A percentile compares a stretch with the other conserved stretches of the same genome.
Conservation (phyloP, 2,329 filamentous ascomycete species). For the Tolypocladium cylindrosporum region DNA sequence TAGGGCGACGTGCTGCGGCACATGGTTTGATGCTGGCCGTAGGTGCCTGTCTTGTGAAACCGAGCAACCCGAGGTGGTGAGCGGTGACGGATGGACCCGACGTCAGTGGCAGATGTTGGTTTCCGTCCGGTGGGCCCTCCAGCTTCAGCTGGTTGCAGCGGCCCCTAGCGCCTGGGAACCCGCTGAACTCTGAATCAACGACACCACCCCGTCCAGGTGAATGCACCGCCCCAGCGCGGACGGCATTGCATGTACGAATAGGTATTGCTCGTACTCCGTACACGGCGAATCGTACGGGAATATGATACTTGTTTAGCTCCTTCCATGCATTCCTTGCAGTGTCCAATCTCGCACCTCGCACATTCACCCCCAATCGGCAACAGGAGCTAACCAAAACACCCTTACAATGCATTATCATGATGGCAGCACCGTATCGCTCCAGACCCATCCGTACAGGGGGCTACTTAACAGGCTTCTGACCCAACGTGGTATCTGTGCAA, state of each 20-base stretch:
- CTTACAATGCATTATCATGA: background rate
- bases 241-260: no score
- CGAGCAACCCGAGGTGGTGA: background rate
- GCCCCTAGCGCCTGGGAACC: background rate
- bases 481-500: background rate
- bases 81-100: background rate
- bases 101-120: background rate
- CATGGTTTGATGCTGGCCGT: background rate
- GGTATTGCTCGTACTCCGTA: no score
- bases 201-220: background rate
- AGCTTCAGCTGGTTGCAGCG: background rate
- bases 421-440: background rate
- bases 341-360: no score
- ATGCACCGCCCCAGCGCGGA: background rate
- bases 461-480: background rate
- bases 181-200: background rate
- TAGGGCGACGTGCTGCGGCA: background rate
- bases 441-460: background rate
- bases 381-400: no score
- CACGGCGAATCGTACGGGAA: no score
- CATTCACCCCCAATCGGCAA: no score
- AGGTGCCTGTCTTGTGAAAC: background rate
- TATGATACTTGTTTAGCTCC: no score
- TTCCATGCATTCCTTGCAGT: no score
- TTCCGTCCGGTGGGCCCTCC: background rate